phyloP scores from a whole-genome alignment of 2,329 filamentous ascomycete species.

The Colletotrichum phormii region DNA sequence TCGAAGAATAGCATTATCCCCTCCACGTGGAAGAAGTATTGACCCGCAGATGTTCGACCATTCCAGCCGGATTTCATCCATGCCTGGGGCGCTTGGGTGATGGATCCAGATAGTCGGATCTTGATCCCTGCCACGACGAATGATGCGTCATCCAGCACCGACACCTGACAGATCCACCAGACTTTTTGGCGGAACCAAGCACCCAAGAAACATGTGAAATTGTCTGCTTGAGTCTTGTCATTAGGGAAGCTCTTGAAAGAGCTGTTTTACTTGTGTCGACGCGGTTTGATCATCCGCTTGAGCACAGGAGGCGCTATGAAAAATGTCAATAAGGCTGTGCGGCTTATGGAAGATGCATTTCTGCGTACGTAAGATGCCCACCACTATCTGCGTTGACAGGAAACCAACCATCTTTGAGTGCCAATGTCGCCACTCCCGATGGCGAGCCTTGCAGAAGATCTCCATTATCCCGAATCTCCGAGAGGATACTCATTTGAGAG shows the following conservation, averaged over 20 bases:
- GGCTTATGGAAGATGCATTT: not conserved
- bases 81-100: not conserved
- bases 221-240: not conserved
- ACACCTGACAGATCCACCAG: not conserved
- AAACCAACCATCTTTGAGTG: not conserved
- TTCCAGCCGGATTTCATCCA: not conserved
- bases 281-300: not conserved
- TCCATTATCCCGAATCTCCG: not conserved
- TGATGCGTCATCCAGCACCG: not conserved
- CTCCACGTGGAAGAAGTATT: not conserved
- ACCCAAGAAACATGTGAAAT: not conserved
- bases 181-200: not conserved
- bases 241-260: not conserved
- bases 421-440: not conserved
- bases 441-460: not conserved
- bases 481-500: not conserved
- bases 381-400: not conserved
- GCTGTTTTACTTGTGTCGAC: not conserved
- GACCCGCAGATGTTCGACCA: not conserved
- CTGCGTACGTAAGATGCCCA: not conserved
- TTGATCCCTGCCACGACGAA: not conserved
- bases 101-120: not conserved
- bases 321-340: too few species aligned
- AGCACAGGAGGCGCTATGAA: too few species aligned
- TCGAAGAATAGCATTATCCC: not conserved